Percentiles rank a stretch among this genome's conserved stretches.
Evolutionary conservation across 2,329 filamentous ascomycete species (phyloP).

Genomic region (Arthrocladium fulminans): DNA sequence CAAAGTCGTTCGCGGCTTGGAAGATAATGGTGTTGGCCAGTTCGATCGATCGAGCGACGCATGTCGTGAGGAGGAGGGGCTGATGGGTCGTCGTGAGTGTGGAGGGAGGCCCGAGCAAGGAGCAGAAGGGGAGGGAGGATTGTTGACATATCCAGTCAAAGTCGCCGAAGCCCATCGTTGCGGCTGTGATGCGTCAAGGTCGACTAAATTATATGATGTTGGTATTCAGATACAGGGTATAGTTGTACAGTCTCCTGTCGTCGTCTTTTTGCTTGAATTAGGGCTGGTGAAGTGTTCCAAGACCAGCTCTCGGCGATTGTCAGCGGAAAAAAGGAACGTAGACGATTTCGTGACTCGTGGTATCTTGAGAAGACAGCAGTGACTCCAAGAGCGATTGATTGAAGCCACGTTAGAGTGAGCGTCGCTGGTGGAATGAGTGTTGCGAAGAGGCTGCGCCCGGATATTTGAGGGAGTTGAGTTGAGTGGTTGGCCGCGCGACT

Average conservation of each 20-base stretch:
- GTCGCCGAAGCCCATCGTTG: slow-evolving; percentile 75
- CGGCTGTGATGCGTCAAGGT: background rate
- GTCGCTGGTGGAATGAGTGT: background rate
- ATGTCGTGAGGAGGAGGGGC: slow-evolving; percentile 75
- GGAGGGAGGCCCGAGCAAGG: slow-evolving; percentile 62
- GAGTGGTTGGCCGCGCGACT: background rate
- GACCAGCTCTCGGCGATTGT: background rate
- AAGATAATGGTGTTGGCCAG: slow-evolving; percentile 98
- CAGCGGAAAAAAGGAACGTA: background rate
- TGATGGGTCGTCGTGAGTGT: slow-evolving; percentile 53
- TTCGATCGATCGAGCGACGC: slow-evolving; percentile 91
- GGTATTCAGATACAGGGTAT: too few species aligned
- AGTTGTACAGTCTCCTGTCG: background rate
- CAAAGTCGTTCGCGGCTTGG: slow-evolving; percentile 78
- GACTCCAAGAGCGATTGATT: background rate
- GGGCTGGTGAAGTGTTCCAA: background rate
- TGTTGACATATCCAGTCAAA: slow-evolving; percentile 79
- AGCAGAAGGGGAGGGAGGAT: slow-evolving; percentile 78
- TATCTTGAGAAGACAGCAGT: too few species aligned
- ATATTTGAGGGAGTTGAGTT: too few species aligned
- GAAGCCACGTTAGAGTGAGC: background rate
- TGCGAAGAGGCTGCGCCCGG: background rate
- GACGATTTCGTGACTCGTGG: background rate
- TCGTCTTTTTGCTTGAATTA: background rate
- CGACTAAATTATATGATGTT: background rate